phyloP scores from a whole-genome alignment of 2,329 filamentous ascomycete species.

The Pseudodiploospora longispora region DNA sequence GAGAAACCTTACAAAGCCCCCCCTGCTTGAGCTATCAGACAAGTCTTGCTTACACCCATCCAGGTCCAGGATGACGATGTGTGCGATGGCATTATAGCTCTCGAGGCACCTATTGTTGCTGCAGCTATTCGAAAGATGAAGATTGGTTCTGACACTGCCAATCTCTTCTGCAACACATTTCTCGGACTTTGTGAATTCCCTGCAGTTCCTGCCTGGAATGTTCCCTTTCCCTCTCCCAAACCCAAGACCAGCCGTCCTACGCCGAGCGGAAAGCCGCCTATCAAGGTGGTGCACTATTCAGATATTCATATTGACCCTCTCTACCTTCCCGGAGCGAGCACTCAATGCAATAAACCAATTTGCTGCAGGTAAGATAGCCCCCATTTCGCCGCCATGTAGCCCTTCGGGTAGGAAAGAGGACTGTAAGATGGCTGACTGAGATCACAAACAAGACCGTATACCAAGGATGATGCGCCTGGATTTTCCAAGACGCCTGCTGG shows the following conservation, averaged over 20 bases:
- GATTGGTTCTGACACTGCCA: conserved; percentile 40
- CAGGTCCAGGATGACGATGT: conserved; percentile 46
- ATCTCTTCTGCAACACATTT: conserved; percentile 44
- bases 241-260: conserved; percentile 26
- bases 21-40: background rate
- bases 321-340: conserved; percentile 45
- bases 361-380: conserved; percentile 40
- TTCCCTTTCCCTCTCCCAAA: conserved; percentile 36
- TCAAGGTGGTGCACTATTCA: conserved; percentile 51
- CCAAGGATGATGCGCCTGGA: conserved; percentile 37
- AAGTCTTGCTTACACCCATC: background rate
- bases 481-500: conserved; percentile 42
- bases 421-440: background rate
- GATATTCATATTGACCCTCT: conserved; percentile 51
- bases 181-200: conserved; percentile 47
- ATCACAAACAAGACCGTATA: conserved; percentile 31
- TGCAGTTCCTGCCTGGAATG: conserved; percentile 30
- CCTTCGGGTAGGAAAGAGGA: background rate
- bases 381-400: no score
- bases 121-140: conserved; percentile 37
- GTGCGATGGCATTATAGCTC: conserved; percentile 42
- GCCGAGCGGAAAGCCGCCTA: conserved; percentile 36
- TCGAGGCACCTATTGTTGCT: conserved; percentile 46
- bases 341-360: conserved; percentile 49
- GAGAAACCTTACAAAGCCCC: background rate